A percentile compares a stretch with the other conserved stretches of the same genome.
These are phyloP conservation scores for Colletotrichum theobromicola DNA, from an alignment of 2,329 filamentous ascomycete species.

Conservation along the genomic window DNA sequence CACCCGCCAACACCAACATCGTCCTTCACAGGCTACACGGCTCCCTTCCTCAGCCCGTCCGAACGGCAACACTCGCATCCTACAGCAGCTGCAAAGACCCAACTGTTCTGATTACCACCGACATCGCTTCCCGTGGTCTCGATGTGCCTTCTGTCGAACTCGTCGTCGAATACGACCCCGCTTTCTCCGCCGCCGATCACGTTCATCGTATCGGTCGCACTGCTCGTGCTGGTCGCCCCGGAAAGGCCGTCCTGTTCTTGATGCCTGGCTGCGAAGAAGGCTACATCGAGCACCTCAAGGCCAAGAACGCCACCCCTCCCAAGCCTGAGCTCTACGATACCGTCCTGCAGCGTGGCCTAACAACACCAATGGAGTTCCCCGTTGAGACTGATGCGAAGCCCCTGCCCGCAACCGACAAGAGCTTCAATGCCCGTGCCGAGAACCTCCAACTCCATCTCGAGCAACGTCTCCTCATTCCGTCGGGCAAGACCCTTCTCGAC, in stretches of 20 bases:
- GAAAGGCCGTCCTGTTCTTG: constrained; percentile 87
- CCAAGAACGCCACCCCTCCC: constrained; percentile 46
- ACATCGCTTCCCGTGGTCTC: constrained; percentile 93
- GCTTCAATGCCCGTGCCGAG: constrained; percentile 52
- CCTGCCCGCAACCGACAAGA: constrained; percentile 48
- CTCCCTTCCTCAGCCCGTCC: constrained; percentile 84
- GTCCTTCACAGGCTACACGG: constrained; percentile 88
- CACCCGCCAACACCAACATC: constrained; percentile 74
- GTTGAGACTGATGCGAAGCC: constrained; percentile 68
- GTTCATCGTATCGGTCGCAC: constrained; percentile 94
- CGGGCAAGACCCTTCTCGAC: constrained; percentile 69
- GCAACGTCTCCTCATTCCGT: constrained; percentile 54
- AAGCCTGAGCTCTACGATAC: constrained; percentile 57
- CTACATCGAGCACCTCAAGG: constrained; percentile 77
- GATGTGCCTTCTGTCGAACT: constrained; percentile 95
- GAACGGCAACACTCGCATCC: constrained; percentile 82
- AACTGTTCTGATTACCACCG: constrained; percentile 88
- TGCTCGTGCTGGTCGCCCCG: constrained; percentile 87
- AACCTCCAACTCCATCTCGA: constrained; percentile 64
- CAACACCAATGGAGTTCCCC: constrained; percentile 65
- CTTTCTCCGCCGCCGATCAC: constrained; percentile 92
- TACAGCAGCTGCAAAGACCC: constrained; percentile 79
- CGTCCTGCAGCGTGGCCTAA: constrained; percentile 70
- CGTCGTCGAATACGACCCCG: constrained; percentile 94
- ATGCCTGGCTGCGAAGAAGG: constrained; percentile 91